These are phyloP conservation scores for Glycine tomentella DNA, from an alignment of 306 rosid genomes.

Conservation along the genomic window DNA sequence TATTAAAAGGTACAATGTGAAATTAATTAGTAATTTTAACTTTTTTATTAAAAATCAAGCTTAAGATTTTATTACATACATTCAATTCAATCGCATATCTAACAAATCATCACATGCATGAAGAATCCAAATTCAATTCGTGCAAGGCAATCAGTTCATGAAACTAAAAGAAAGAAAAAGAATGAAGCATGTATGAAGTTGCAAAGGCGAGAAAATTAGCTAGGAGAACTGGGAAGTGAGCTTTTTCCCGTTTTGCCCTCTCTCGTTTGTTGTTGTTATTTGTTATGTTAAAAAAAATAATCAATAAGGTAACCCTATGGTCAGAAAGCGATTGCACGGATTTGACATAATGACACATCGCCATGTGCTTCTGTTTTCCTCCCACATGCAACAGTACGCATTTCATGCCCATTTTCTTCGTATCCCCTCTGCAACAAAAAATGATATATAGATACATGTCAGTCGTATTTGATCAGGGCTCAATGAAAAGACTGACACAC, in stretches of 20 bases:
- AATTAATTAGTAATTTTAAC: no score
- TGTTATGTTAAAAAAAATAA: no score
- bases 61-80: not conserved
- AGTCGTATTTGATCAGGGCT: constrained; percentile 16
- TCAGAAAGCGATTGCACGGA: constrained; percentile 53
- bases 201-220: constrained; percentile 39
- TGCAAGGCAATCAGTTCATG: no score
- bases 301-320: constrained; percentile 6
- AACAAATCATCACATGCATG: not conserved
- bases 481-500: constrained; percentile 43
- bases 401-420: constrained; percentile 18
- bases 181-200: not conserved
- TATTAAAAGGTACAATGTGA: no score
- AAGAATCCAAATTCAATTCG: no score
- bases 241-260: not conserved
- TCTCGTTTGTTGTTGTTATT: not conserved
- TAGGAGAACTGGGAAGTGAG: not conserved
- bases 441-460: constrained; percentile 26
- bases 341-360: constrained; percentile 52
- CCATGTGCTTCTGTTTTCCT: constrained; percentile 64
- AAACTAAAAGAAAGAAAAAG: no score
- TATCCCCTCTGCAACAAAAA: constrained; percentile 47
- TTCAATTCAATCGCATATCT: not conserved
- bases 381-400: constrained; percentile 58
- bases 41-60: no score